These are phyloP conservation scores for Sclerotinia trifoliorum DNA, from an alignment of 2,329 filamentous ascomycete species.

Conservation along the genomic window DNA sequence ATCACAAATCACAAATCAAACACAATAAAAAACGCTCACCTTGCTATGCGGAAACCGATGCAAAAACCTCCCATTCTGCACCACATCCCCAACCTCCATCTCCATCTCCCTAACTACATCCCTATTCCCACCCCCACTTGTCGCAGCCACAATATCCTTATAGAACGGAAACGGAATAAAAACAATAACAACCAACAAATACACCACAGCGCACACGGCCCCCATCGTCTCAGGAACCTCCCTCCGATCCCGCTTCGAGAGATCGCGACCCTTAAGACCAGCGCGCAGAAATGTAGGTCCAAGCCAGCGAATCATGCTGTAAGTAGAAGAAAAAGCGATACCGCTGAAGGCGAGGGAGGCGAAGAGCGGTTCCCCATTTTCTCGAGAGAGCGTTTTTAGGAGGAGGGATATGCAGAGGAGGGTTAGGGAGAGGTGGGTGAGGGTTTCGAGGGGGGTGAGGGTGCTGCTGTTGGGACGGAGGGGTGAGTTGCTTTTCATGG, in stretches of 20 bases:
- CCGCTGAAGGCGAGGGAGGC: slow-evolving; percentile 85
- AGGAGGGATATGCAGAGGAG: slow-evolving; percentile 62
- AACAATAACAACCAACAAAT: slow-evolving; percentile 81
- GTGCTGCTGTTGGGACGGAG: slow-evolving; percentile 24
- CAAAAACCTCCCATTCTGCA: slow-evolving; percentile 76
- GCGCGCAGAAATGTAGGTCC: slow-evolving; percentile 84
- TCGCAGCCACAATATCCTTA: slow-evolving; percentile 94
- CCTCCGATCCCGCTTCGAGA: slow-evolving; percentile 71
- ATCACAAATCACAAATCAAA: neutral
- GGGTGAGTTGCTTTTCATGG: slow-evolving; percentile 11
- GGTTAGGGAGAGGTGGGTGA: slow-evolving; percentile 59
- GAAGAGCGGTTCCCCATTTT: slow-evolving; percentile 81
- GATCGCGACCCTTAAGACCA: slow-evolving; percentile 84
- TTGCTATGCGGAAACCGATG: slow-evolving; percentile 95
- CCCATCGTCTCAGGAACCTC: slow-evolving; percentile 97
- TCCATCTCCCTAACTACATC: slow-evolving; percentile 66
- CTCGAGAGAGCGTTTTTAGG: slow-evolving; percentile 66
- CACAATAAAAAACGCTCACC: slow-evolving; percentile 48
- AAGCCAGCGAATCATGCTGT: slow-evolving; percentile 88
- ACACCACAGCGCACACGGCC: slow-evolving; percentile 86
- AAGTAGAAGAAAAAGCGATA: slow-evolving; percentile 78
- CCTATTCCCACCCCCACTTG: slow-evolving; percentile 87
- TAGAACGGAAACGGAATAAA: slow-evolving; percentile 98
- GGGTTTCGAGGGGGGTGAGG: slow-evolving; percentile 53
- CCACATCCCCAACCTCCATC: slow-evolving; percentile 24